Evolutionary conservation across 2,329 filamentous ascomycete genomes (phyloP).

Genomic region (Hirsutella thompsonii): DNA sequence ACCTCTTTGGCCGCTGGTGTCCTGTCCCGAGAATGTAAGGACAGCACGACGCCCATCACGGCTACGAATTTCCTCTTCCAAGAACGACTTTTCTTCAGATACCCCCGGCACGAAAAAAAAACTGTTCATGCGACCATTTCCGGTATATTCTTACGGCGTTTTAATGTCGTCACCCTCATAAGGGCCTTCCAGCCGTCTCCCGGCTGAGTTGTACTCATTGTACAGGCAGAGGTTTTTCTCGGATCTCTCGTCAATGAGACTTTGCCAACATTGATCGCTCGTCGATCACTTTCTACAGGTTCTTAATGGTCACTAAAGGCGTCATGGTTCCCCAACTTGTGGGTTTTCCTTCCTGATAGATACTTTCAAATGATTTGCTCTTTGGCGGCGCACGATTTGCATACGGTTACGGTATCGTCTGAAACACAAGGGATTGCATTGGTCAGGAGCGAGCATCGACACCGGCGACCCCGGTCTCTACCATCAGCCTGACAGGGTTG

Average conservation of each 20-base stretch:
- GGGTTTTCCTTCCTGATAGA: slow-evolving; percentile 1
- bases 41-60: slow-evolving; percentile 13
- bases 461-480: too few relatives aligned
- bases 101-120: slow-evolving; percentile 26
- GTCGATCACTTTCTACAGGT: slow-evolving; percentile 11
- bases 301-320: slow-evolving; percentile 22
- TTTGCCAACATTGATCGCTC: too few relatives aligned
- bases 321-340: slow-evolving; percentile 6
- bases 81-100: slow-evolving; percentile 25
- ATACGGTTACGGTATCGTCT: not conserved
- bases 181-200: too few relatives aligned
- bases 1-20: not conserved
- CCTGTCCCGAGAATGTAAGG: slow-evolving; percentile 4
- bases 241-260: too few relatives aligned
- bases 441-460: too few relatives aligned
- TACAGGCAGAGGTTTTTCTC: too few relatives aligned
- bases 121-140: slow-evolving; percentile 15
- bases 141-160: slow-evolving; percentile 7
- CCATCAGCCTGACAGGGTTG: too few relatives aligned
- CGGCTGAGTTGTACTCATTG: too few relatives aligned
- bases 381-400: slow-evolving; percentile 11
- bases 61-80: slow-evolving; percentile 19
- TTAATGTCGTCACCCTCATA: too few relatives aligned
- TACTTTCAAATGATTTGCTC: not conserved
- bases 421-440: too few relatives aligned